Percentiles rank a stretch among this genome's conserved stretches.
phyloP scores from a whole-genome alignment of 495 filamentous ascomycete genomes.

The Schizothecium vesticola region DNA sequence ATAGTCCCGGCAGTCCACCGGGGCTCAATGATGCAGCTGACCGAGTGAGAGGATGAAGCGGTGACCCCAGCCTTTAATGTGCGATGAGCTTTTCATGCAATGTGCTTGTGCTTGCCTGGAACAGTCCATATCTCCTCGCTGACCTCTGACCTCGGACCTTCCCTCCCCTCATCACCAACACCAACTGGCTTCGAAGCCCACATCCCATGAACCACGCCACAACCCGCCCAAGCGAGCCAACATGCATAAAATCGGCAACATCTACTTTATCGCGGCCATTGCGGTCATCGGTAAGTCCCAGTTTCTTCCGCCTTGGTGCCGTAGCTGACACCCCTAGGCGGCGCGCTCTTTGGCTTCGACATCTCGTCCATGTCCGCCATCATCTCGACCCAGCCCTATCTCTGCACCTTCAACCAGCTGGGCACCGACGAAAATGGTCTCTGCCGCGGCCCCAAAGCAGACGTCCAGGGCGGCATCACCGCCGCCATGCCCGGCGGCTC shows the following conservation, averaged over 20 bases:
- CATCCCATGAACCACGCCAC: neutral
- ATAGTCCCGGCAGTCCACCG: neutral
- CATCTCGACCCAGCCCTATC: conserved; percentile 55
- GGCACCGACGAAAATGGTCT: conserved; percentile 30
- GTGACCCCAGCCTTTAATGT: neutral
- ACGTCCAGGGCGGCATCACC: conserved; percentile 56
- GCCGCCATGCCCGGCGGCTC: conserved; percentile 72
- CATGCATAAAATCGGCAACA: conserved; percentile 56
- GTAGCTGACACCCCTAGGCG: conserved; percentile 45
- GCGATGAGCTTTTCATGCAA: neutral
- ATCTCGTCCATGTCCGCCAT: conserved; percentile 79
- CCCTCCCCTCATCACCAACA: neutral
- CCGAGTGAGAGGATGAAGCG: neutral
- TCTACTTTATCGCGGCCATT: conserved; percentile 70
- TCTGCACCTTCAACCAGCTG: conserved; percentile 58
- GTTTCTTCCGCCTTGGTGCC: neutral
- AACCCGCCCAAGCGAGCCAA: conserved; percentile 4
- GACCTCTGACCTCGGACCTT: neutral
- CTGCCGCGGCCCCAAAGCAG: conserved; percentile 46
- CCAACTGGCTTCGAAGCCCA: neutral
- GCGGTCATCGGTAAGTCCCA: conserved; percentile 52
- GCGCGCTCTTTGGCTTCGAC: conserved; percentile 78
- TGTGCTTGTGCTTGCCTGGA: neutral
- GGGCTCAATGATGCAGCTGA: neutral
- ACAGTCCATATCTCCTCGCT: neutral